Base-by-base conservation (phyloP, 2,329 filamentous ascomycete species). In the Calonectria honghensis region DNA sequence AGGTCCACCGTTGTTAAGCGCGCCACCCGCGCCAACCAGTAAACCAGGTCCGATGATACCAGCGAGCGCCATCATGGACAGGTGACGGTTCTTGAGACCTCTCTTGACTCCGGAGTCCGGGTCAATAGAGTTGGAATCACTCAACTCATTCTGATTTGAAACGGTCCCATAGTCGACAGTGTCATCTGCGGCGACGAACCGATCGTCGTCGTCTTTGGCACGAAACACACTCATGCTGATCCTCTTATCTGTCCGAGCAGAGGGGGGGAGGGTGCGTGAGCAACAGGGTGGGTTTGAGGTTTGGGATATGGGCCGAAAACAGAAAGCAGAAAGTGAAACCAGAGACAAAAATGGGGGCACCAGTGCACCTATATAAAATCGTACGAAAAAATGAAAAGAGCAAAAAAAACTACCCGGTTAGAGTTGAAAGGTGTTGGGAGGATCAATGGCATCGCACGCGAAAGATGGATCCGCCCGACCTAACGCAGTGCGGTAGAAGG, bases 11-110 rank as follows among this genome's bases (percentile, higher is more conserved):
- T 88, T 90, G 16, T 90, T 87, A 31, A 96, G 86, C 0, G 94
- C 94, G 61, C 92, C 91, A 45, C 94, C 94, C 3, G 93, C 90
- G 20, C 94, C 94, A 69, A 95, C 92, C 4, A 96, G 88, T 51
- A 96, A 86, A 29, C 94, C 94, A 5, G 94, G 93, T 0, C 94
- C 94, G 74, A 90, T 92, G 85, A 88, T 93, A 79, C 86, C 91
- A 76, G 89, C 93, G 77, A 92, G 83, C 7, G 90, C 90, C 90
- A 92, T 91, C 89, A 94, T 94, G 74, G 88, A 91, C 16, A 94
- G 83, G 82, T 94, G 92, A 9, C 92, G 87, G 45, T 92, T 93
- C 84, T 94, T 93, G 69, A 94, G 88, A 2, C 92, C 93, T 73
- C 93, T 90, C 85, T 92, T 93, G 78, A 94, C 92, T 39, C 93